Conservation (phyloP, 2,329 filamentous ascomycete genomes). For the Aspergillus fischeri region DNA sequence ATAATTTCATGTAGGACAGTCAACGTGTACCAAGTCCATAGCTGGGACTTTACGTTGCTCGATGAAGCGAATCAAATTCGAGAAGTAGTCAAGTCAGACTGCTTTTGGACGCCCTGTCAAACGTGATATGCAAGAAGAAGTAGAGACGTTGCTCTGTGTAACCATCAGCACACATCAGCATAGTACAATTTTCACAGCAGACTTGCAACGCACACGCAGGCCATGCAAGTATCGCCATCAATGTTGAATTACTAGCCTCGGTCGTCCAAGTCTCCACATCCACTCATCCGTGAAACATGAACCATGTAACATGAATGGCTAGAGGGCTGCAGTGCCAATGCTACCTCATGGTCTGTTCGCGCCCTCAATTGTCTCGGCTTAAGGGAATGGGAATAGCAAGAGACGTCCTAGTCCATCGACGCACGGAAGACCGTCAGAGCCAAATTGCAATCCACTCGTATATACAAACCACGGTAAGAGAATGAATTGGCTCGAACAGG, state of each 20-base stretch:
- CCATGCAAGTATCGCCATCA: background rate
- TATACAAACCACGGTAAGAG: background rate
- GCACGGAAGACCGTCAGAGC: background rate
- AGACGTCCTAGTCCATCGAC: background rate
- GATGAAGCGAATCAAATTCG: background rate
- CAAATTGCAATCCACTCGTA: background rate
- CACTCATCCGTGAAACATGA: conserved; percentile 7
- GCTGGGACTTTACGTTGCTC: background rate
- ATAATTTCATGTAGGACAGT: background rate
- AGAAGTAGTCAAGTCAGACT: background rate
- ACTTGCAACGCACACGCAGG: background rate
- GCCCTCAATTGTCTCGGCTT: background rate
- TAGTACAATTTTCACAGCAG: background rate
- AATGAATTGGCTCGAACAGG: background rate
- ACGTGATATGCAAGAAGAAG: background rate
- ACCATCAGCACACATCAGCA: background rate
- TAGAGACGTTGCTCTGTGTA: background rate
- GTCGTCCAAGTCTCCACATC: background rate
- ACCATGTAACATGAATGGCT: conserved; percentile 9
- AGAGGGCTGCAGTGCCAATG: conserved; percentile 3
- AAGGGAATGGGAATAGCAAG: background rate
- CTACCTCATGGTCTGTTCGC: conserved; percentile 8
- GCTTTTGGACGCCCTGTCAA: background rate
- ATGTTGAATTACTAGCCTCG: background rate
- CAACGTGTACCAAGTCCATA: background rate